Evolutionary conservation across 305 asterid genomes (phyloP).

Genomic region (Solanum hybrid): DNA sequence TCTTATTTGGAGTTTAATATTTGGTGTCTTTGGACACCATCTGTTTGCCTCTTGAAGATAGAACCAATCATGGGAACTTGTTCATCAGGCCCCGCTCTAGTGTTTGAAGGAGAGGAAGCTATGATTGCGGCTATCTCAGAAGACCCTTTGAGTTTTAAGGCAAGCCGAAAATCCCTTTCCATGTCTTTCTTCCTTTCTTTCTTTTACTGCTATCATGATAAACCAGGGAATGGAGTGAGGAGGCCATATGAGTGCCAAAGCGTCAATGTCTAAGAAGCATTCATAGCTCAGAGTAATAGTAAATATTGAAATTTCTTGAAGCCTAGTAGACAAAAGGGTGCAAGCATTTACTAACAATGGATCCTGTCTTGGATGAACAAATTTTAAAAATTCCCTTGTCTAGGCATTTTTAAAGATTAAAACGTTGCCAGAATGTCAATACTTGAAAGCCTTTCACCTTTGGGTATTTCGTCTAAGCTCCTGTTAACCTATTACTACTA

Average conservation of each 20-base stretch:
- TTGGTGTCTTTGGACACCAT: not conserved
- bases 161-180: conserved; percentile 8
- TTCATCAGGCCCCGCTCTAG: conserved; percentile 76
- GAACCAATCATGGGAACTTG: not conserved
- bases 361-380: not conserved
- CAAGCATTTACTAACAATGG: not conserved
- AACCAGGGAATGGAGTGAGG: not conserved
- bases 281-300: not conserved
- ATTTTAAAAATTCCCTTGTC: not conserved
- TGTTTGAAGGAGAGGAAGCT: conserved; percentile 93
- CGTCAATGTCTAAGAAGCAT: not conserved
- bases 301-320: not conserved
- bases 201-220: not conserved
- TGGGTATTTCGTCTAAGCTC: not conserved
- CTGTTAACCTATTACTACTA: not conserved
- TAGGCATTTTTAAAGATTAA: not conserved
- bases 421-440: not conserved
- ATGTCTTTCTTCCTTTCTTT: not conserved
- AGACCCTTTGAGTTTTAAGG: conserved; percentile 71
- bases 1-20: not conserved
- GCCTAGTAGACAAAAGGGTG: not conserved
- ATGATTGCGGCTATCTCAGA: conserved; percentile 84
- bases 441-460: not conserved
- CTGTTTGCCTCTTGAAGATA: not conserved
- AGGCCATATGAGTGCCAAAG: not conserved